phyloP scores from a whole-genome alignment of 352 stramenopile genomes.

The Hyaloperonospora brassicae region DNA sequence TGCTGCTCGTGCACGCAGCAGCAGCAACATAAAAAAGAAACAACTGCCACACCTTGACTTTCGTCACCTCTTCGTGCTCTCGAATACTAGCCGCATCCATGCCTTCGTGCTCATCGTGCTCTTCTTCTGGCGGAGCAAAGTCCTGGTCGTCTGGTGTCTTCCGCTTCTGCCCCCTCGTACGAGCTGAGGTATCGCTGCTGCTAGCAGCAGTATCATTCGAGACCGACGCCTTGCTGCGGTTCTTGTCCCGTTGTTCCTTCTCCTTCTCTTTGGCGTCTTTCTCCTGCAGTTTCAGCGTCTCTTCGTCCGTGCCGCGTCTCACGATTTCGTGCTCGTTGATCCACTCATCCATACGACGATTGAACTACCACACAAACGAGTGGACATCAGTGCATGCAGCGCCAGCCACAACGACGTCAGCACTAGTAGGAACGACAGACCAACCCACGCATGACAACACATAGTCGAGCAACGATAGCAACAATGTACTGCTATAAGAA shows the following conservation, averaged over 20 bases:
- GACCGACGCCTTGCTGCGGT: constrained; percentile 19
- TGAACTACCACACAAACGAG: constrained; percentile 41
- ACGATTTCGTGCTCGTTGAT: constrained; percentile 80
- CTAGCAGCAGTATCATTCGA: constrained; percentile 4
- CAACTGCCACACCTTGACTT: constrained; percentile 74
- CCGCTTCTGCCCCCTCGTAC: constrained; percentile 66
- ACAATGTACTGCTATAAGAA: background rate
- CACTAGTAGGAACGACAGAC: too few relatives aligned
- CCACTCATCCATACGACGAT: constrained; percentile 86
- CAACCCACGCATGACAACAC: too few relatives aligned
- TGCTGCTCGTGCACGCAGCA: background rate
- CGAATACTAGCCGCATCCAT: constrained; percentile 95
- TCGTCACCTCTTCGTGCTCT: constrained; percentile 97
- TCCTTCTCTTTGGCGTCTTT: constrained; percentile 73
- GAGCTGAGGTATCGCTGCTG: constrained; percentile 24
- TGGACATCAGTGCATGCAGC: constrained; percentile 5
- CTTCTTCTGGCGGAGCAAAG: constrained; percentile 77
- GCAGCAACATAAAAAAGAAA: background rate
- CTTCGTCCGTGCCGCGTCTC: constrained; percentile 61
- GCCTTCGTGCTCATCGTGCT: constrained; percentile 97
- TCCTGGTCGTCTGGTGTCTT: constrained; percentile 63
- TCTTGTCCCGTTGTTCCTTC: constrained; percentile 49
- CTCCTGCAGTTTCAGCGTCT: constrained; percentile 62
- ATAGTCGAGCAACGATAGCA: background rate
- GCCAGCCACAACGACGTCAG: background rate